Base-by-base conservation (phyloP, 306 rosid species). In the Acmispon strigosus region DNA sequence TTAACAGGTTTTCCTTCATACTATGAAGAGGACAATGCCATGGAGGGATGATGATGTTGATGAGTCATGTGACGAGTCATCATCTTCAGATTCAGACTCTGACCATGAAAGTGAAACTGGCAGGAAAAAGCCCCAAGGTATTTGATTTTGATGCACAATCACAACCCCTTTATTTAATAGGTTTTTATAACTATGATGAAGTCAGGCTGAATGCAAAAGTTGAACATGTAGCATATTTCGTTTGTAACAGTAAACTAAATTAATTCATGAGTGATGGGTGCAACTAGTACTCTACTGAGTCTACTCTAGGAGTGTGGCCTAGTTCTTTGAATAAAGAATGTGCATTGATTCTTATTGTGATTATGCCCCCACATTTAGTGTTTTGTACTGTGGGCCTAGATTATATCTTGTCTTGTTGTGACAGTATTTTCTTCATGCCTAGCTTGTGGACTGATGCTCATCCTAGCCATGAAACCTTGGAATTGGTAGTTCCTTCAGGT, bases 1-100 rank as follows among this genome's bases (percentile, higher is more conserved):
- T 14, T 70, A 22, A 32, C 70, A 77, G 83, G 69, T n/a, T 42
- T 71, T 71, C 45, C 2, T 63, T 13, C 19, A n/a, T 37, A 70
- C 66, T 10, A 94, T 94, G 98, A 90, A 94, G 87, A 89, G 96
- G 78, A 50, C 87, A 52, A 78, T 85, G 79, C 88, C 90, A 16
- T 90, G 97, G 96, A 87, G 82, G 70, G 92, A 84, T 58, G 86
- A 81, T 70, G 86, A 82, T 14, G 87, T 74, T 16, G 86, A 52
- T 53, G 62, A 81, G 29, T 84, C 91, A 3, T 88, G 85, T 4
- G 79, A 81, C 27, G 90, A 83, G 34, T 88, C 89, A 2, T 80
- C 89, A 2, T 75, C 84, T 71, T 72, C 76, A 20, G 77, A 64
- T 74, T 79, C 94, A 18, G 88, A 81, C 50, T 66, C 85, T 42